A percentile compares a stretch with the other conserved stretches of the same genome.
These are phyloP conservation scores for Haplosporangium sp. DNA, from an alignment of 371 early-diverging fungal genomes.

Conservation along the genomic window DNA sequence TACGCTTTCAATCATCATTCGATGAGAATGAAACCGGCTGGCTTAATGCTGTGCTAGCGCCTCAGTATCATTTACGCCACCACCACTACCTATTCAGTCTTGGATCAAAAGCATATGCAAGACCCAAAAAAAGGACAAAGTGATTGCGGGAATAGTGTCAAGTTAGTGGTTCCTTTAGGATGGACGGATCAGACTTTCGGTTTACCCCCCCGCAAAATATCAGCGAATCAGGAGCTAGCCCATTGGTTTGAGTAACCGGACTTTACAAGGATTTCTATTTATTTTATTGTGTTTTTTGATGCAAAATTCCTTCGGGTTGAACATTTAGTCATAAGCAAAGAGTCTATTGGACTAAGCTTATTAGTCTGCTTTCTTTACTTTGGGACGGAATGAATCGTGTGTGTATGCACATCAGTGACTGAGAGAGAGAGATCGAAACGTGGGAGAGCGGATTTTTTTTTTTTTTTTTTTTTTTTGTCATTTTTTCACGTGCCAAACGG, in stretches of 20 bases:
- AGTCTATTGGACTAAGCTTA: background rate
- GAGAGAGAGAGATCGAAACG: background rate
- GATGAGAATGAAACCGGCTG: too few relatives aligned
- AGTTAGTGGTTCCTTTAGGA: background rate
- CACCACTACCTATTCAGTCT: background rate
- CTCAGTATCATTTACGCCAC: background rate
- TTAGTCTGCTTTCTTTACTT: background rate
- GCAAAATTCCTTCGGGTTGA: too few relatives aligned
- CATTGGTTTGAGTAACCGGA: constrained; percentile 2
- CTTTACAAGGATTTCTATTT: too few relatives aligned
- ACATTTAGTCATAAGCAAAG: background rate
- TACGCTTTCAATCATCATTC: too few relatives aligned
- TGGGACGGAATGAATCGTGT: background rate
- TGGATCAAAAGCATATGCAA: constrained; percentile 3
- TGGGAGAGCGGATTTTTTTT: constrained; percentile 16
- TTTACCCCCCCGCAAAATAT: constrained; percentile 29
- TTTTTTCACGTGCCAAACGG: background rate
- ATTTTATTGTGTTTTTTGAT: too few relatives aligned
- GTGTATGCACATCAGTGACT: too few relatives aligned
- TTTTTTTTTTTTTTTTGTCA: background rate
- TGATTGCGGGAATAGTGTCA: background rate
- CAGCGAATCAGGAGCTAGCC: constrained; percentile 45
- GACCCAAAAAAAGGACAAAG: background rate
- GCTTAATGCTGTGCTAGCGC: too few relatives aligned
- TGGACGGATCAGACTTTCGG: constrained; percentile 1